Evolutionary conservation across 2,329 filamentous ascomycete species (phyloP).

Genomic region (Fusarium clavum): DNA sequence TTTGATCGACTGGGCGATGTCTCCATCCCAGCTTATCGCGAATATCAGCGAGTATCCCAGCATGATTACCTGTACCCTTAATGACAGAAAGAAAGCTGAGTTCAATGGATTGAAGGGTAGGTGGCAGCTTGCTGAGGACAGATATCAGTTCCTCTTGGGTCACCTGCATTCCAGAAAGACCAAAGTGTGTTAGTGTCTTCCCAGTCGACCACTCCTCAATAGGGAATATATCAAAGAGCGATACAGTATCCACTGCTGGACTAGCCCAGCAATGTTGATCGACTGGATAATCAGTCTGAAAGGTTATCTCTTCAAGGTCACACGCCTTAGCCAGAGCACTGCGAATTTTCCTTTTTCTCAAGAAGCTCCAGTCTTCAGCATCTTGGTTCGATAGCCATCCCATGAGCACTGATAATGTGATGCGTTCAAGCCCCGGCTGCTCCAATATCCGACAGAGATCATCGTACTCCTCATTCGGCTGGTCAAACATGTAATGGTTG

Average conservation of each 20-base stretch:
- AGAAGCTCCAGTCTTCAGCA: neutral
- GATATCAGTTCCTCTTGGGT: neutral
- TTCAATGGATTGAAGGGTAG: neutral
- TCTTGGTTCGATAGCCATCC: neutral
- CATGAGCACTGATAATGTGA: neutral
- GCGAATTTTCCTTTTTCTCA: neutral
- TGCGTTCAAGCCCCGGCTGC: neutral
- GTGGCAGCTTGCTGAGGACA: neutral
- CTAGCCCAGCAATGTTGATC: neutral
- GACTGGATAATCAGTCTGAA: neutral
- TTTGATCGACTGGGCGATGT: neutral
- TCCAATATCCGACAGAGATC: neutral
- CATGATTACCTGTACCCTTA: neutral
- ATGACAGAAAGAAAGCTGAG: neutral
- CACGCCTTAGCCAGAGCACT: neutral
- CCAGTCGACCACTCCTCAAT: neutral
- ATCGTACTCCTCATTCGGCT: neutral
- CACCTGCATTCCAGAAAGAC: slow-evolving; percentile 1
- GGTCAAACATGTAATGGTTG: neutral
- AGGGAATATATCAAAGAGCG: neutral
- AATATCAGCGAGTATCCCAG: neutral
- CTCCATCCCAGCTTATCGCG: neutral
- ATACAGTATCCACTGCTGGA: neutral
- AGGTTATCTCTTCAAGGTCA: neutral
- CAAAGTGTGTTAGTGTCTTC: neutral